phyloP scores from a whole-genome alignment of 495 filamentous ascomycete genomes.

The Poronia punctata region DNA sequence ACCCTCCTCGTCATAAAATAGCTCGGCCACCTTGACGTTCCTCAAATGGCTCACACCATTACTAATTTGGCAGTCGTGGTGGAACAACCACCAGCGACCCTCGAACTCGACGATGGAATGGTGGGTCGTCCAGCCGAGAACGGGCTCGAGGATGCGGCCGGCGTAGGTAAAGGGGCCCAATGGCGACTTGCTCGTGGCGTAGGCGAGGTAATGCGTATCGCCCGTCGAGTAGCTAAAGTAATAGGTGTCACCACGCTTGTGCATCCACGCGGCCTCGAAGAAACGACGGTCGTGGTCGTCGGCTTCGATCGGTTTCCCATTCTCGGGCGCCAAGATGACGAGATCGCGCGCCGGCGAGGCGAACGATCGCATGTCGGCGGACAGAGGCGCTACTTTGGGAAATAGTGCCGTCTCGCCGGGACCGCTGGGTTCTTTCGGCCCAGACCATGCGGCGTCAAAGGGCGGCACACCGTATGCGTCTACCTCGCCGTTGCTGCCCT shows the following conservation, averaged over 20 bases:
- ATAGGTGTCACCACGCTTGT: conserved; percentile 56
- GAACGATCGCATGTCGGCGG: conserved; percentile 56
- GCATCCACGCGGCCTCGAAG: conserved; percentile 75
- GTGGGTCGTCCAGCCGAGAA: conserved; percentile 73
- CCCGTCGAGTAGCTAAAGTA: conserved; percentile 74
- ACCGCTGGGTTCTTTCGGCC: conserved; percentile 50
- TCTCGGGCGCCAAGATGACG: conserved; percentile 50
- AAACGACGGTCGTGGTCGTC: conserved; percentile 68
- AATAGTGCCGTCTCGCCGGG: conserved; percentile 41
- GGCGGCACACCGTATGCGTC: conserved; percentile 30
- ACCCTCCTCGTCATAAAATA: conserved; percentile 59
- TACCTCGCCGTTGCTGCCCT: conserved; percentile 34
- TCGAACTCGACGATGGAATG: conserved; percentile 68
- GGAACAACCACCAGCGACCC: conserved; percentile 64
- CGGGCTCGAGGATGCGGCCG: conserved; percentile 64
- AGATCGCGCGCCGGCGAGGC: conserved; percentile 42
- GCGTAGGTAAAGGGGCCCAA: conserved; percentile 64
- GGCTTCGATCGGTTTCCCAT: conserved; percentile 48
- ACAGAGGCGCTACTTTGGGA: conserved; percentile 55
- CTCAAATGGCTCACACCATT: conserved; percentile 58
- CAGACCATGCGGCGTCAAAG: conserved; percentile 44
- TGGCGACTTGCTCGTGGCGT: conserved; percentile 54
- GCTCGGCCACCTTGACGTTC: conserved; percentile 64
- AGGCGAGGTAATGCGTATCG: conserved; percentile 64
- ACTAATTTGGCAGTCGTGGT: conserved; percentile 62